phyloP scores from a whole-genome alignment of 805 yeast genomes.

The Lipomyces mesembrius region DNA sequence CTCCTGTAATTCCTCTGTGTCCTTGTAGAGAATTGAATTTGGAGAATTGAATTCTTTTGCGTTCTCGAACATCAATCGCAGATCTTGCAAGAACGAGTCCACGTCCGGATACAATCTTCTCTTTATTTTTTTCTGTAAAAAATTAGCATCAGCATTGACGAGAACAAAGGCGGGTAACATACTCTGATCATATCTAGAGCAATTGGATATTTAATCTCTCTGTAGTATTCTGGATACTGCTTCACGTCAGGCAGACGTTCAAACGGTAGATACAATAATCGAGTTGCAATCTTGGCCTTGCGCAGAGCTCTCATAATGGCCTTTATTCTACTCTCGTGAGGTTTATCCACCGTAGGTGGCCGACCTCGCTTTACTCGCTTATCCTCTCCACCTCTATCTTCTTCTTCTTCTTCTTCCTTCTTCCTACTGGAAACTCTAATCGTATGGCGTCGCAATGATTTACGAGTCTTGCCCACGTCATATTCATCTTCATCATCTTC shows the following conservation, averaged over 20 bases:
- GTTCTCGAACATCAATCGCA: conserved; percentile 73
- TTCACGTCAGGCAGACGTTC: conserved; percentile 64
- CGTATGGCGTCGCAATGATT: conserved; percentile 17
- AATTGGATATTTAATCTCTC: conserved; percentile 63
- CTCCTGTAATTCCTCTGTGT: conserved; percentile 65
- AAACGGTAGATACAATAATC: conserved; percentile 25
- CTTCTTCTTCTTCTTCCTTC: conserved; percentile 41
- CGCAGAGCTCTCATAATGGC: conserved; percentile 80
- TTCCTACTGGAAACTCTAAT: conserved; percentile 22
- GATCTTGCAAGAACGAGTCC: conserved; percentile 75
- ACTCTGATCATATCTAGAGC: conserved; percentile 56
- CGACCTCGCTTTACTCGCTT: conserved; percentile 74
- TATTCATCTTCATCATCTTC: conserved; percentile 44
- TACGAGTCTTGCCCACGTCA: conserved; percentile 32
- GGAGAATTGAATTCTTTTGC: conserved; percentile 68
- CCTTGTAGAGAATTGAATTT: conserved; percentile 61
- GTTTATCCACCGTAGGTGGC: conserved; percentile 89
- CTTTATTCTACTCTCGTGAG: conserved; percentile 90
- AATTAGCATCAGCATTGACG: background rate
- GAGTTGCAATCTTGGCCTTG: conserved; percentile 60
- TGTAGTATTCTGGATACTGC: conserved; percentile 84
- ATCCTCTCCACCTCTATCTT: conserved; percentile 42
- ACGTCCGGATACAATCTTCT: conserved; percentile 79
- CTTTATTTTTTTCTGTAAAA: conserved; percentile 74
- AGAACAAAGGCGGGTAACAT: background rate